Evolutionary conservation across 2,329 filamentous ascomycete species (phyloP), one percentile per base, ranked within the genome.

Genomic region (Bipolaris oryzae): DNA sequence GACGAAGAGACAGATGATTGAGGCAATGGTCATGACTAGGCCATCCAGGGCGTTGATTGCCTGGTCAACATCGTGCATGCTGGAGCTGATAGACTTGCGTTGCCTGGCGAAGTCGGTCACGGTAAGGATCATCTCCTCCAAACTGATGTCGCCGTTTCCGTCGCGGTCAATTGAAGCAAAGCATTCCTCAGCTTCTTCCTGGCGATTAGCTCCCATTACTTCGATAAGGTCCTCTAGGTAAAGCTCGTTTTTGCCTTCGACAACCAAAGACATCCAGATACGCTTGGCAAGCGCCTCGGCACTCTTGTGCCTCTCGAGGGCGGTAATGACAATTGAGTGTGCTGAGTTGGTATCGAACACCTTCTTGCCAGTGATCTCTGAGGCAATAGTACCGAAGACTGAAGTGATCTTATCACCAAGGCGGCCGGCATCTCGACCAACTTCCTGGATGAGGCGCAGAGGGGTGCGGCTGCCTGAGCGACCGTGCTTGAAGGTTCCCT

Each of bases 211-310:
- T 2, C 94, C 94, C 57, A 99, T 87, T 9, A 98, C 94, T 74
- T 98, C 94, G 28, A 88, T 74, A 35, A 99, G 84, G 72, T 99
- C 95, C 4, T 96, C 92, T 7, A 85, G 77, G 64, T 85, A 91
- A 7, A 99, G 82, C 0, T 88, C 81, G 38, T 97, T 91, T 56
- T 88, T 88, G 67, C 92, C 92, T 76, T 98, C 94, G 3, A 95
- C 87, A 1, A 96, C 95, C 73, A 97, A 96, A 0, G 93, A 97
- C 91, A 97, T 96, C 95, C 95, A 98, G 61, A 98, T 89, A 70
- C 95, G 89, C 65, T 87, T 89, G n/a, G 91, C 93, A 55, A 98
- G 80, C n/a, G 95, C 95, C 74, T 98, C 93, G 0, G 92, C 91
- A 6, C 92, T 90, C 57, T 84, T 83, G 41, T 85, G 87, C 78